Conservation (phyloP, 306 rosid genomes). For the Cucumis sativus region DNA sequence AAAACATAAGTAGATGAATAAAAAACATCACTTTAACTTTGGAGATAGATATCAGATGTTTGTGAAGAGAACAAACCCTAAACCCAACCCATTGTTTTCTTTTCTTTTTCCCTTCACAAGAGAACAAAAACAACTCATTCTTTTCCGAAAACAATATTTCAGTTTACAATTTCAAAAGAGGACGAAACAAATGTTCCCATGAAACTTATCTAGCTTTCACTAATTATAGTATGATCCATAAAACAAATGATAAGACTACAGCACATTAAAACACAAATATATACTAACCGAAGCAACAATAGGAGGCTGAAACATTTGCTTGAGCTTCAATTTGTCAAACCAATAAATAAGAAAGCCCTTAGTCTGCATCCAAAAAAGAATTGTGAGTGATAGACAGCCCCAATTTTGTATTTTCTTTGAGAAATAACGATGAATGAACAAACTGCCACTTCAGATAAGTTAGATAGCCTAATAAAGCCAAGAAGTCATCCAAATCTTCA, state of each 20-base stretch:
- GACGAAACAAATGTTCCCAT: neutral
- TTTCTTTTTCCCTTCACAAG: neutral
- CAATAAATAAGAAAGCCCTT: constrained; percentile 19
- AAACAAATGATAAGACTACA: neutral
- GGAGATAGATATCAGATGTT: neutral
- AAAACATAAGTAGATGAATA: neutral
- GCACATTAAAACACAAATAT: neutral
- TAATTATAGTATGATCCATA: neutral
- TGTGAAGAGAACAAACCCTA: too few relatives aligned
- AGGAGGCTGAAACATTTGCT: constrained; percentile 90
- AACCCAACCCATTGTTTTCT: neutral
- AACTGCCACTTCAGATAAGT: neutral
- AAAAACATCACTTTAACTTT: constrained; percentile 1
- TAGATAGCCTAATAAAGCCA: neutral
- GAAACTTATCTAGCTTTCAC: neutral
- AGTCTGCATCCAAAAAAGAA: constrained; percentile 41
- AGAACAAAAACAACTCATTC: neutral
- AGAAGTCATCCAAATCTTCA: neutral
- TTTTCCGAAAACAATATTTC: neutral
- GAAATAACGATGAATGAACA: neutral
- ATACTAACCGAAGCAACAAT: constrained; percentile 88
- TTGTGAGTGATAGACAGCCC: constrained; percentile 4
- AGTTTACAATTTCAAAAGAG: neutral
- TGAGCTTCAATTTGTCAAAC: constrained; percentile 77
- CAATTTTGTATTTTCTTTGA: neutral